A percentile compares a stretch with the other conserved stretches of the same genome.
Evolutionary conservation across 2,329 filamentous ascomycete genomes (phyloP).

Genomic region (Aspergillus sp.): DNA sequence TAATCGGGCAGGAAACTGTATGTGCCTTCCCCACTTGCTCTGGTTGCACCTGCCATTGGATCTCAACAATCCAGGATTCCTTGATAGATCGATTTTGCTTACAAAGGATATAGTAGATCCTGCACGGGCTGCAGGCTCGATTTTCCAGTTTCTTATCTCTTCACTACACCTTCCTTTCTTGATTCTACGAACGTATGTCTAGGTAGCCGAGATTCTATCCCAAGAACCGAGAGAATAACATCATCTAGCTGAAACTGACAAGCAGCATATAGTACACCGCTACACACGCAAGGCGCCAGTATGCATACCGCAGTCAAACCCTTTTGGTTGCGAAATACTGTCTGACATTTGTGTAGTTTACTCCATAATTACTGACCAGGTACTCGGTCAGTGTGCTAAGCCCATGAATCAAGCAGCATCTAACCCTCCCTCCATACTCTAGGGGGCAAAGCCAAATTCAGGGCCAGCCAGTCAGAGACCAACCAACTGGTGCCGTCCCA

Average conservation of each 20-base stretch:
- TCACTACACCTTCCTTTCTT: neutral
- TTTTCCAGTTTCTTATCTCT: neutral
- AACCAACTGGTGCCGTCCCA: neutral
- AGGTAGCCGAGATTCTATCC: neutral
- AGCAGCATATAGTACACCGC: neutral
- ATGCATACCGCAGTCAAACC: neutral
- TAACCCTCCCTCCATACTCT: neutral
- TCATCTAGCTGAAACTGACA: neutral
- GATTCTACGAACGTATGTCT: neutral
- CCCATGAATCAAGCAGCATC: neutral
- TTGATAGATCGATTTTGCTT: neutral
- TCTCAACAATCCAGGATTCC: neutral
- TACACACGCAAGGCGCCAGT: neutral
- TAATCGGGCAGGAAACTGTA: neutral
- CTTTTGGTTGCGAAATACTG: too few relatives aligned
- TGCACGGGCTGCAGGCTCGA: neutral
- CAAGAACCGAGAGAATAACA: neutral
- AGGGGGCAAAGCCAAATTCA: neutral
- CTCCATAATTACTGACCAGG: neutral
- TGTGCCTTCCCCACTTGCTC: neutral
- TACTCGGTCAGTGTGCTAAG: neutral
- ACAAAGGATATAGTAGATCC: neutral
- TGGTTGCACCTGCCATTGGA: neutral
- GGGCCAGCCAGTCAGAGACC: neutral
- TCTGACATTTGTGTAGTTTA: too few relatives aligned